Percentiles rank a stretch among this genome's conserved stretches.
phyloP scores from a whole-genome alignment of 2,329 filamentous ascomycete species.

The Cercospora brassicicola region DNA sequence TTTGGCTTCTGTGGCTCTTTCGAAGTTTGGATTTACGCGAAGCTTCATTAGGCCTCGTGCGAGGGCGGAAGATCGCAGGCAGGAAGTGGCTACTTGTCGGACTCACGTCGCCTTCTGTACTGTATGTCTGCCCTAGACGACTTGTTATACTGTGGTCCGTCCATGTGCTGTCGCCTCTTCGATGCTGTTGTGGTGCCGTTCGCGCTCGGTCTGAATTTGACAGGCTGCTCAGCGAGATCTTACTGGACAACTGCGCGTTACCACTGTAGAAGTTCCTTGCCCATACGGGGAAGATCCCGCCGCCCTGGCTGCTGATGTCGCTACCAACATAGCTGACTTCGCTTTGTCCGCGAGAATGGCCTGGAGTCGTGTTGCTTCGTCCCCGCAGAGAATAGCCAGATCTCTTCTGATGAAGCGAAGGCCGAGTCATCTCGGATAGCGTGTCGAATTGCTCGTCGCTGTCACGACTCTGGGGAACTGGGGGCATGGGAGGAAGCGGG shows the following conservation, averaged over 20 bases:
- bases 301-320: constrained; percentile 31
- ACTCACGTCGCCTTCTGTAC: constrained; percentile 28
- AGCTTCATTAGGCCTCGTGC: constrained; percentile 30
- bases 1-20: constrained; percentile 18
- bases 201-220: constrained; percentile 18
- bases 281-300: constrained; percentile 40
- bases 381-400: constrained; percentile 38
- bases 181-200: constrained; percentile 22
- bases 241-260: constrained; percentile 32
- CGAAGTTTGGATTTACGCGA: constrained; percentile 26
- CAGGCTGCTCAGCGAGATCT: constrained; percentile 32
- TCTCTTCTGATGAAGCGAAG: constrained; percentile 35
- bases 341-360: constrained; percentile 34
- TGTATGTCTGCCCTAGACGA: constrained; percentile 36
- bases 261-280: constrained; percentile 41
- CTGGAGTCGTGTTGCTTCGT: constrained; percentile 37
- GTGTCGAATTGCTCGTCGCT: constrained; percentile 40
- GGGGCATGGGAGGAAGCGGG: constrained; percentile 35
- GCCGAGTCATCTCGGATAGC: constrained; percentile 38
- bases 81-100: constrained; percentile 39
- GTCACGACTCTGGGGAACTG: constrained; percentile 33
- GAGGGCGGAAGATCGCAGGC: constrained; percentile 39
- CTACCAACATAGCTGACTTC: constrained; percentile 35
- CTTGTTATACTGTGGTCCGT: constrained; percentile 38
- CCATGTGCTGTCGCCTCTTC: constrained; percentile 32